A percentile compares a stretch with the other conserved stretches of the same genome.
phyloP scores from a whole-genome alignment of 2,329 filamentous ascomycete species.

The Huntiella savannae region DNA sequence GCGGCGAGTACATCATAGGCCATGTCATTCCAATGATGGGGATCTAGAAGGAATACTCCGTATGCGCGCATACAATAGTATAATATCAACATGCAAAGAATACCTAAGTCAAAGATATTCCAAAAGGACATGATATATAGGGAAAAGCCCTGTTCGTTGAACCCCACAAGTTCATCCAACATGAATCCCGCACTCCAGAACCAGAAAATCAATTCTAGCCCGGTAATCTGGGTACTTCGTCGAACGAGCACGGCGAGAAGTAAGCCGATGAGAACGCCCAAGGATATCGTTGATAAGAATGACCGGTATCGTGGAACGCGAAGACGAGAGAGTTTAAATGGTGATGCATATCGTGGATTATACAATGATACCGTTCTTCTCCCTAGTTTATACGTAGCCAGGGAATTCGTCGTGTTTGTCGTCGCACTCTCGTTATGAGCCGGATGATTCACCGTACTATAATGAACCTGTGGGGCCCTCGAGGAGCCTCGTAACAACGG shows the following conservation, averaged over 20 bases:
- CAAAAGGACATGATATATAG: conserved; percentile 96
- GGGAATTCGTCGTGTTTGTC: conserved; percentile 11
- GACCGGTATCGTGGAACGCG: conserved; percentile 84
- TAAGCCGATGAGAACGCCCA: conserved; percentile 65
- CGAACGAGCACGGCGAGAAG: conserved; percentile 67
- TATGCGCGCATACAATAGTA: conserved; percentile 85
- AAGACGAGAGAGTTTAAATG: conserved; percentile 78
- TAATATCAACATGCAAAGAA: conserved; percentile 63
- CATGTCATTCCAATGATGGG: conserved; percentile 56
- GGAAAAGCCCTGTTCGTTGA: conserved; percentile 91
- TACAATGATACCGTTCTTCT: conserved; percentile 71
- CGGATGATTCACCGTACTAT: neutral
- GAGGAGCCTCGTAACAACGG: conserved; percentile 3
- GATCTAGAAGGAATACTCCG: conserved; percentile 64
- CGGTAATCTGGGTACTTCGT: conserved; percentile 62
- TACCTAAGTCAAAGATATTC: conserved; percentile 89
- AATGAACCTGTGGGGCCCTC: conserved; percentile 4
- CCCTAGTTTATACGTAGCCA: conserved; percentile 16
- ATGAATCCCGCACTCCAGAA: conserved; percentile 96
- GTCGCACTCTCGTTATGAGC: neutral
- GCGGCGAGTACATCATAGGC: conserved; percentile 89
- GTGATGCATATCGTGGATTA: conserved; percentile 72
- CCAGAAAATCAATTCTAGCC: conserved; percentile 80
- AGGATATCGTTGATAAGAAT: conserved; percentile 72
- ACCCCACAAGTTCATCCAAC: conserved; percentile 88